Base-by-base conservation (phyloP, 169 alveolate species). In the Toxoplasma gondii region DNA sequence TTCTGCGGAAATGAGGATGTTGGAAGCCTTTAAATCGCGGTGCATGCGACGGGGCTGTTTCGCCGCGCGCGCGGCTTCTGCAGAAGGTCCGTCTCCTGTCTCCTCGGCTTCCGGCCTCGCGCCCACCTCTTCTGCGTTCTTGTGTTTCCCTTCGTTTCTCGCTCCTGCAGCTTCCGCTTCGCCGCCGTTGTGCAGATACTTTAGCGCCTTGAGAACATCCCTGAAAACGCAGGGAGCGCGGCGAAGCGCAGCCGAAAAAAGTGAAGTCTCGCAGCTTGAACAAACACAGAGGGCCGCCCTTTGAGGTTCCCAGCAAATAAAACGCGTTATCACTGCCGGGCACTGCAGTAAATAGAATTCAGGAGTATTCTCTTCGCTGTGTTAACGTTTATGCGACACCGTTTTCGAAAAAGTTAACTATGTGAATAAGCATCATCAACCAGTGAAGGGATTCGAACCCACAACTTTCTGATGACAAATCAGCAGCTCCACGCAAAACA, bases 11-110 rank as follows among this genome's bases (percentile, higher is more conserved):
- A 98, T 91, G 34, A 98, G 96, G 49, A 98, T 95, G 94, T 98
- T 98, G 4, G 98, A 99, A 16, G 98, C 98, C 96, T 98, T 98
- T 29, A 98, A 96, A 94, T 98, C 99, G 95, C 98, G 96, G 93
- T 98, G 99, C n/a, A 98, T 95, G 93, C 87, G 88, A 45, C 54
- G 83, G 45, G 84, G 41, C 4, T 22, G 88, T 38, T 41, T 41
- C 84, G 54, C 38, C 94, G 54, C 54, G 88, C 36, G 10, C 31
- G 88, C 88, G 45, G 86, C 86, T 10, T 44, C 45, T 17, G 82
- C 82, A 69, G 82, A 69, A 24, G 19, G n/a, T 5, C 38, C 38
- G 82, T 69, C 38, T 7, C 82, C 38, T 7, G 41, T 34, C 5
- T 27, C 22, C 45, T 88, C 70, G 70, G 38, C 27, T 41, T 49